Base-by-base conservation (phyloP, 1,284 basidiomycete species). In the Leccinum pachyderme region DNA sequence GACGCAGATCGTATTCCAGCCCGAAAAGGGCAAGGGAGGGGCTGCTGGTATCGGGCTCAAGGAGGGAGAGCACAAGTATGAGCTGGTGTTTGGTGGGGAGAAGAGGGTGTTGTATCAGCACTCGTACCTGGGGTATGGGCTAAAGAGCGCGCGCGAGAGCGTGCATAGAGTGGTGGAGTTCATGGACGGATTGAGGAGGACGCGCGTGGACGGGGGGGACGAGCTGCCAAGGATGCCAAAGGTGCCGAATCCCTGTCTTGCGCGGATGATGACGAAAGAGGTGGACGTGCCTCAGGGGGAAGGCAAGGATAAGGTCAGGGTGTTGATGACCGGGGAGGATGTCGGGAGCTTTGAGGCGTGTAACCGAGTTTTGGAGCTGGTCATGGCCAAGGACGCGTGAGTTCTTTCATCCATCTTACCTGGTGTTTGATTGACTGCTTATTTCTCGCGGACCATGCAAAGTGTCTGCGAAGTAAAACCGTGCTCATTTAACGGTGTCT, bases 1-100 rank as follows among this genome's bases (percentile, higher is more conserved):
- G 51, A 99, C 96, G 22, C 96, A 98, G 75, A 98, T 99, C 69
- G 95, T 98, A 53, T 98, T 99, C 66, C 89, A 97, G 76, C 96
- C 96, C 1, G 78, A 75, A 55, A 88, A 88, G 63, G 73, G 52
- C 24, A 27, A 9, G 43, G 25, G 24, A 70, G 22, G 1, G 37
- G 70, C 73, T 50, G 75, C 76, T 12, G 75, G 79, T 55, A 66
- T 72, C 48, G 70, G 71, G 56, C 75, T 98, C 61, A 83, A 81
- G 64, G 86, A 92, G 11, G 95, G 95, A 45, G 95, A 98, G 59
- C 96, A 99, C 78, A 94, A 93, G 73, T 98, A 96, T 74, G 84
- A 87, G 55, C 80, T 99, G 50, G 76, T 72, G 47, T 94, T 95
- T 69, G 88, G 83, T 7, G 90, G 88, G 44, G 77, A 75, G 63